A percentile compares a stretch with the other conserved stretches of the same genome.
Conservation (phyloP, 2,329 filamentous ascomycete genomes). For the Penicillium palitans region DNA sequence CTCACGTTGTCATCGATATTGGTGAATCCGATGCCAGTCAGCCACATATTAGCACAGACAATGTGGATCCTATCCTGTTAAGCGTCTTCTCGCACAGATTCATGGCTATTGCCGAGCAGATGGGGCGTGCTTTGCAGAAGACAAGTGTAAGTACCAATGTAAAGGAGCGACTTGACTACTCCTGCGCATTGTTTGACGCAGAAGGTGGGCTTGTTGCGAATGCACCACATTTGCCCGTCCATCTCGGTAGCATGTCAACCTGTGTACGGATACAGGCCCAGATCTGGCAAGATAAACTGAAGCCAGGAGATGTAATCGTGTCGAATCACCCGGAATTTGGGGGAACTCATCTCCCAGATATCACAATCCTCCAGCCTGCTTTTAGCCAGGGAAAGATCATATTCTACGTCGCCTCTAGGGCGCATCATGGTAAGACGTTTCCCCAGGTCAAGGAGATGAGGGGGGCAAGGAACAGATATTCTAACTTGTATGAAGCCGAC, state of each 20-base stretch:
- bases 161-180: slow-evolving; percentile 81
- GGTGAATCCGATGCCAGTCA: slow-evolving; percentile 30
- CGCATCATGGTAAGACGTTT: slow-evolving; percentile 61
- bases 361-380: slow-evolving; percentile 74
- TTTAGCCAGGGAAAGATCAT: slow-evolving; percentile 72
- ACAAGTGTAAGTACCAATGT: slow-evolving; percentile 69
- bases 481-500: slow-evolving; percentile 34
- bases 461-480: too few relatives aligned
- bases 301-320: slow-evolving; percentile 73
- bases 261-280: slow-evolving; percentile 73
- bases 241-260: slow-evolving; percentile 77
- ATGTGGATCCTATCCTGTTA: slow-evolving; percentile 73
- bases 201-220: slow-evolving; percentile 67
- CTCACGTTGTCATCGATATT: slow-evolving; percentile 42
- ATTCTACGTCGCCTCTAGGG: slow-evolving; percentile 76
- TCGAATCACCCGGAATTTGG: slow-evolving; percentile 81
- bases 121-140: slow-evolving; percentile 77
- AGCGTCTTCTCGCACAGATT: slow-evolving; percentile 80
- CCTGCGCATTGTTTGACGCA: slow-evolving; percentile 74
- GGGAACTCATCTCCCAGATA: slow-evolving; percentile 78
- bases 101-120: slow-evolving; percentile 83
- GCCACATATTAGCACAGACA: slow-evolving; percentile 43
- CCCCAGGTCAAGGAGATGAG: background rate
- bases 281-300: slow-evolving; percentile 71
- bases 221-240: slow-evolving; percentile 74